Evolutionary conservation across 331 rosid species (phyloP), one percentile per base, ranked within the genome.

Genomic region (Saraca asoca): DNA sequence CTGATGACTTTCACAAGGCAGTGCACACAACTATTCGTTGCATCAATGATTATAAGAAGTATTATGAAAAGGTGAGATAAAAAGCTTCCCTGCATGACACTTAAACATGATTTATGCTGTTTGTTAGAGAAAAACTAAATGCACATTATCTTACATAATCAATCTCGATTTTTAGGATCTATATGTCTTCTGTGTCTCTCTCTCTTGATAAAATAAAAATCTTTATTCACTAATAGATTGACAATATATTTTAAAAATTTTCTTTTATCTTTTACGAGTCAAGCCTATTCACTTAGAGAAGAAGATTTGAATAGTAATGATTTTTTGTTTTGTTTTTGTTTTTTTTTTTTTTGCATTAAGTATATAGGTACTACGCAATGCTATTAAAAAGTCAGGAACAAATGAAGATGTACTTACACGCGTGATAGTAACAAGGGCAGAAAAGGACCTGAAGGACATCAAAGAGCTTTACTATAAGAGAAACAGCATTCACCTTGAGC

Each of bases 341-440:
- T 24, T 24, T 24, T 24, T 1, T 37, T 37, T 31, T 59, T 18
- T 46, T 6, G 5, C 2, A 0, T 24, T 24, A 3, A 24, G 15
- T 48, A 17, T 31, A 10, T 19, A 89, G 96, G 78, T 82, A 18
- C 72, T 89, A 57, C 85, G 98, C n/a, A 83, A 83, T 39, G 91
- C 85, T 0, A 59, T 92, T 4, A 85, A 81, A 64, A 64, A 13
- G 18, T 5, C 12, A 0, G 95, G 93, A 49, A 82, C 75, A 0
- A 85, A 87, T 49, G 88, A 92, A 62, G 98, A 89, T 14, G 87
- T 80, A 33, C 49, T 92, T 39, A 89, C 89, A 5, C 88, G 95
- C 11, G 98, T 87, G 81, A 72, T 92, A 1, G 93, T 92, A 9
- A 77, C 87, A 0, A 83, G 98, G 69, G 89, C 98, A 9, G 98